Base-by-base conservation (phyloP, 1,139 yeast genomes). In the Debaryomyces udenii region DNA sequence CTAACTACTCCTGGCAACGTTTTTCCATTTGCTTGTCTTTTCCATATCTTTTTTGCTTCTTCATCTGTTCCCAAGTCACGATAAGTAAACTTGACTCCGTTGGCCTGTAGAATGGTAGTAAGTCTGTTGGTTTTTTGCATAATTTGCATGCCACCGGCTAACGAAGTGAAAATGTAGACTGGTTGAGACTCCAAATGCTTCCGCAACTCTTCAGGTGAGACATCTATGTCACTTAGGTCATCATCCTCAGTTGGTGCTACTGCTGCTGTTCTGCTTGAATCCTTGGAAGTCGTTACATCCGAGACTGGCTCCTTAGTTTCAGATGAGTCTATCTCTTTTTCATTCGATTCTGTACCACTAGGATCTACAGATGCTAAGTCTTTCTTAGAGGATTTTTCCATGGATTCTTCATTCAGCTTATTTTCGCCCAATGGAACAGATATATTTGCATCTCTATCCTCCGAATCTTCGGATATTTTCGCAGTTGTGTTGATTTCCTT, bases 61-160 rank as follows among this genome's bases (percentile, higher is more conserved):
- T 83, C 90, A 57, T 90, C 95, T 0, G 96, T 86, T 2, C 96
- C 96, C 42, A 91, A 69, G 59, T 91, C 99, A 41, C 86, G 79
- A 54, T 81, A 78, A 24, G 78, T 75, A 61, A 81, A 89, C 47
- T 78, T 71, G 44, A 91, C 70, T 31, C 81, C 77, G 60, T 89
- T 87, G 2, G 93, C 94, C 31, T 81, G 77, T 35, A 91, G 74
- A 42, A 91, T 88, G 1, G 90, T 85, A 13, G 78, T 78, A 43
- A 93, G 69, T 43, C 93, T 70, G 59, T 86, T 88, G 28, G 96
- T 89, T 52, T 93, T 74, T n/a, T 85, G 78, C 54, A 84, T 80
- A 59, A 90, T 78, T 58, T 86, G 91, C 74, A 84, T 85, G 1
- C 95, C 96, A 24, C 96, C 95, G 0, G 96, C 95, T 41, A 90